These are phyloP conservation scores for Solanum hybrid DNA, from an alignment of 305 asterid species.

Conservation along the genomic window DNA sequence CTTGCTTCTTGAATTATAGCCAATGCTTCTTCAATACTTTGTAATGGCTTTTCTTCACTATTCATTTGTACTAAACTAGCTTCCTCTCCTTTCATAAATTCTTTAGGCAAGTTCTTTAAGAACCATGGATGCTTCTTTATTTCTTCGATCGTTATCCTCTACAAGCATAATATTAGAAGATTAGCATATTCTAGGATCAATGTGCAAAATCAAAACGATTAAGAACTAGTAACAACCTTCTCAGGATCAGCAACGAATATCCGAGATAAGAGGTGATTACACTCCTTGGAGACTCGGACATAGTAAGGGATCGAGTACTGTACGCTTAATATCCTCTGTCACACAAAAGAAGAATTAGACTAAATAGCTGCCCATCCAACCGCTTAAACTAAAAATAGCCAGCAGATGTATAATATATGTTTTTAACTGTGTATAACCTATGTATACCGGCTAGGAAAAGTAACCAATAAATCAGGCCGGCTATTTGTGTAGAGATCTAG, in stretches of 20 bases:
- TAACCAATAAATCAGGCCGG: background rate
- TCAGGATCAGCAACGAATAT: slow-evolving; percentile 67
- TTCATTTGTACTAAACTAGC: slow-evolving; percentile 11
- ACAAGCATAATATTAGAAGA: background rate
- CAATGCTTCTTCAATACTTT: slow-evolving; percentile 54
- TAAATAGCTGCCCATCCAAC: background rate
- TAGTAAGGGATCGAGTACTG: slow-evolving; percentile 82
- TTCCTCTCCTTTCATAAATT: slow-evolving; percentile 38
- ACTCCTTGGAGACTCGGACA: slow-evolving; percentile 63
- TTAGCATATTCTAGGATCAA: background rate
- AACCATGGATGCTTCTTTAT: slow-evolving; percentile 77
- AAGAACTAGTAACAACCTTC: slow-evolving; percentile 32
- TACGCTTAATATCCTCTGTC: slow-evolving; percentile 68
- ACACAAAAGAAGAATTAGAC: background rate
- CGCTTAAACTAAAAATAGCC: background rate
- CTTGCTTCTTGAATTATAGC: slow-evolving; percentile 66
- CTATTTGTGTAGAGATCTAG: background rate
- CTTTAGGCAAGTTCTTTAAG: slow-evolving; percentile 40
- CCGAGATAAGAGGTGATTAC: slow-evolving; percentile 67
- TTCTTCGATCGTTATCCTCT: slow-evolving; percentile 75
- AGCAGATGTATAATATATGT: background rate
- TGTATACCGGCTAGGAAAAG: background rate
- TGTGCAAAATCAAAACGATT: background rate
- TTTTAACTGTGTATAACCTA: background rate
- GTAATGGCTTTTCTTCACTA: slow-evolving; percentile 18